Conservation (phyloP, 1,284 basidiomycete species). For the Afroboletus lepidellus region DNA sequence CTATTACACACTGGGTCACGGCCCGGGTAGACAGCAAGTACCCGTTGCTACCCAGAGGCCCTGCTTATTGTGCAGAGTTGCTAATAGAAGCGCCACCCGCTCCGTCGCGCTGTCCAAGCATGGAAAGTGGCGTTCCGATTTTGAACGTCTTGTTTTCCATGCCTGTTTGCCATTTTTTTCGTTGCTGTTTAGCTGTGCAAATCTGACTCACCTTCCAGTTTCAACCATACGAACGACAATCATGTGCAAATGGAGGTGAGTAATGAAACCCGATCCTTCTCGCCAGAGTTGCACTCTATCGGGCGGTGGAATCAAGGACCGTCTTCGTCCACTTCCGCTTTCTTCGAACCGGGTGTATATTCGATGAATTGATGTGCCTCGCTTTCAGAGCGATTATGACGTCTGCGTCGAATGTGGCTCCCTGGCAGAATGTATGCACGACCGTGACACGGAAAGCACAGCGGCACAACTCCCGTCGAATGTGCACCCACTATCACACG, state of each 20-base stretch:
- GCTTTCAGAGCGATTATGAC: constrained; percentile 70
- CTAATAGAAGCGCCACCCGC: constrained; percentile 7
- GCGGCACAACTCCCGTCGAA: not conserved
- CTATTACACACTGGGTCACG: constrained; percentile 11
- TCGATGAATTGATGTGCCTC: constrained; percentile 14
- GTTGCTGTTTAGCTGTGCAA: constrained; percentile 5
- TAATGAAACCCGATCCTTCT: constrained; percentile 20
- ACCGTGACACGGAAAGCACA: constrained; percentile 36
- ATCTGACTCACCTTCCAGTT: constrained; percentile 43
- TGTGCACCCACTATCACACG: constrained; percentile 12
- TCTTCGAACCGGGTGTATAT: constrained; percentile 3
- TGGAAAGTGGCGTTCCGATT: not conserved
- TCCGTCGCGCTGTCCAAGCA: not conserved
- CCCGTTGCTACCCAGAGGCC: constrained; percentile 21
- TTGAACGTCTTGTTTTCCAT: not conserved
- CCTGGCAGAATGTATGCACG: constrained; percentile 71
- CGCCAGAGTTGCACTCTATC: constrained; percentile 22
- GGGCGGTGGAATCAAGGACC: constrained; percentile 4
- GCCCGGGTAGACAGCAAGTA: constrained; percentile 12
- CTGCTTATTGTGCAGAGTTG: constrained; percentile 12
- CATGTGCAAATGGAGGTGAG: constrained; percentile 76
- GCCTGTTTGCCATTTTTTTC: not conserved
- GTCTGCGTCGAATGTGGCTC: constrained; percentile 84
- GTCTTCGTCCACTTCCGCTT: constrained; percentile 1
- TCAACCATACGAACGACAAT: constrained; percentile 79